A percentile compares a stretch with the other conserved stretches of the same genome.
Conservation (phyloP, 1,284 basidiomycete genomes). For the Caloboletus firmus region DNA sequence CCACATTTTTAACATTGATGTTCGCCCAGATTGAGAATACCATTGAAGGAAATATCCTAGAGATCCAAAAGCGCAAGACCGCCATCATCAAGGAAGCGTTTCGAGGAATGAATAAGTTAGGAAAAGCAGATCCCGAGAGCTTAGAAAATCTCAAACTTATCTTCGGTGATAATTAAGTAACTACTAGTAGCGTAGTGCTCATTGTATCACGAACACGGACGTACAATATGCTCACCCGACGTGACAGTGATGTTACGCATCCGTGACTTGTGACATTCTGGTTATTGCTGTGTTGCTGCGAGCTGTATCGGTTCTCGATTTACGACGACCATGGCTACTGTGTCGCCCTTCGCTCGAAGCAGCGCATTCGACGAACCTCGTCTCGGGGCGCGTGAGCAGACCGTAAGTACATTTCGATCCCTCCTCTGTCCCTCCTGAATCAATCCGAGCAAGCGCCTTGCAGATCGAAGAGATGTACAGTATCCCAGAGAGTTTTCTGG, state of each 20-base stretch:
- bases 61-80: slow-evolving; percentile 88
- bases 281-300: slow-evolving; percentile 27
- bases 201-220: no score
- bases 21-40: slow-evolving; percentile 59
- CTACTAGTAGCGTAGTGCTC: no score
- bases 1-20: slow-evolving; percentile 3
- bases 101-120: slow-evolving; percentile 45
- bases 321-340: slow-evolving; percentile 52
- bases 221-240: no score
- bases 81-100: slow-evolving; percentile 83
- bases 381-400: slow-evolving; percentile 73
- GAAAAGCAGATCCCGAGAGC: slow-evolving; percentile 59
- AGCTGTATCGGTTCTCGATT: slow-evolving; percentile 16
- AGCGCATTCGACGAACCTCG: slow-evolving; percentile 73
- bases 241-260: slow-evolving; percentile 28
- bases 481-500: slow-evolving; percentile 94
- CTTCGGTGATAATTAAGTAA: slow-evolving; percentile 14
- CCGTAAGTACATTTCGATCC: slow-evolving; percentile 51
- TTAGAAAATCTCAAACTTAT: slow-evolving; percentile 59
- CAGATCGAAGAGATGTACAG: slow-evolving; percentile 99
- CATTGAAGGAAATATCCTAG: slow-evolving; percentile 79
- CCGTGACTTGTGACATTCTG: slow-evolving; percentile 28
- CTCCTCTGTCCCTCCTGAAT: slow-evolving; percentile 24
- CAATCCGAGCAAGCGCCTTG: slow-evolving; percentile 36
- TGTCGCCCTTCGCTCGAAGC: slow-evolving; percentile 79